phyloP scores from a whole-genome alignment of 768 basidiomycete genomes.

The Cystofilobasidium macerans region DNA sequence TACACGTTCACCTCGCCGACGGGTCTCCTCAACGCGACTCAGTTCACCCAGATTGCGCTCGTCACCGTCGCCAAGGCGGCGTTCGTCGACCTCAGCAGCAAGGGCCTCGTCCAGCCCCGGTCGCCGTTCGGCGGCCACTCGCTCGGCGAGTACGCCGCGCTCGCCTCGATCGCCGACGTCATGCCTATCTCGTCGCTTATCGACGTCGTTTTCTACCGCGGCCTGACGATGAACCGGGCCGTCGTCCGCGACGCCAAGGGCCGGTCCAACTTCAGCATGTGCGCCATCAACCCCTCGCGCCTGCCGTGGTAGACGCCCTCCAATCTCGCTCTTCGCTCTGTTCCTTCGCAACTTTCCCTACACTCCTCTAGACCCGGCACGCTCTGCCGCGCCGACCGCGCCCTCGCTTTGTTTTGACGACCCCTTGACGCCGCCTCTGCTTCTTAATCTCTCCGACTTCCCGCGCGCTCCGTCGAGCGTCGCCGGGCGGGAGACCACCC shows the following conservation, averaged over 20 bases:
- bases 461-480: too few relatives aligned
- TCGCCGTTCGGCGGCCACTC: conserved; percentile 94
- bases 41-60: conserved; percentile 96
- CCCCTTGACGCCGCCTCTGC: too few relatives aligned
- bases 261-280: conserved; percentile 96
- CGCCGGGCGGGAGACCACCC: too few relatives aligned
- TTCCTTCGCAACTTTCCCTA: not conserved
- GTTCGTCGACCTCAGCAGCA: conserved; percentile 94
- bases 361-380: not conserved
- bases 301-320: conserved; percentile 9
- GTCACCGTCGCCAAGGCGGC: conserved; percentile 98
- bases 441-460: too few relatives aligned
- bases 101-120: conserved; percentile 83
- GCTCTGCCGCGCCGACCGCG: too few relatives aligned
- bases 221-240: conserved; percentile 99
- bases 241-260: conserved; percentile 90
- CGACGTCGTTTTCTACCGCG: conserved; percentile 98
- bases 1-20: conserved; percentile 98
- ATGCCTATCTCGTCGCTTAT: conserved; percentile 88
- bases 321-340: not conserved
- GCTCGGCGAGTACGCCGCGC: conserved; percentile 93
- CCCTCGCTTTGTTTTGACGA: too few relatives aligned
- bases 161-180: conserved; percentile 94
- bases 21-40: conserved; percentile 91
- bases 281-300: conserved; percentile 48